Evolutionary conservation across 2,329 filamentous ascomycete genomes (phyloP), one percentile per base, ranked within the genome.

Genomic region (Trichoderma sp.): DNA sequence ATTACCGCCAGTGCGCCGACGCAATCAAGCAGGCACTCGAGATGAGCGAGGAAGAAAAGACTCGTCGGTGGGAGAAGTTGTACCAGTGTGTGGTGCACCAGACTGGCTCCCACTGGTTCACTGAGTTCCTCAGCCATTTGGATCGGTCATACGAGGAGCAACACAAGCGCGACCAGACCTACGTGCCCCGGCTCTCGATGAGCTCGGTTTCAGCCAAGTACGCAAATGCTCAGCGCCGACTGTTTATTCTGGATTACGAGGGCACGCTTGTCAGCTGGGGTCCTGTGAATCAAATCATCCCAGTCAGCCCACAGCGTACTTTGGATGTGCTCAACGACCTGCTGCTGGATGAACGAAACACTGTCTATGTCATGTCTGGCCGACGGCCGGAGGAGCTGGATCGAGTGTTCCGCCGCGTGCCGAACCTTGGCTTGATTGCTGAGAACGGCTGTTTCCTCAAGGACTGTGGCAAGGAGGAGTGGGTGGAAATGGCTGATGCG

Each of bases 401-500:
- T 75, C 89, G 91, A 5, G 86, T 97, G 1, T 98, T 98, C 85
- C 91, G 91, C 67, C 89, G 92, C 28, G 92, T 98, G 1, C 92
- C 93, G 6, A 92, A 92, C 73, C 84, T 98, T 3, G 96, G 96
- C 3, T 85, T 98, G 5, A 97, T 98, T 74, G 95, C 95, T 0
- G 95, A 98, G 82, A 98, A 97, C 75, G 95, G 95, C 2, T 97
- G 93, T 79, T 98, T 97, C 82, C 84, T 98, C 71, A 93, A 92
- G 76, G 88, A 93, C 74, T 89, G 88, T 59, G 88, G 90, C 23
- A 86, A 85, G 17, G 87, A 88, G 28, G 86, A 88, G 43, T 98
- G 96, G 96, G 88, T 87, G 3, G 90, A 92, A 73, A 91, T 97
- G 82, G 90, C 92, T 3, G 91, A 97, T 78, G 85, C 88, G 1